phyloP scores from a whole-genome alignment of 2,329 filamentous ascomycete species.

The Camillea tinctor region DNA sequence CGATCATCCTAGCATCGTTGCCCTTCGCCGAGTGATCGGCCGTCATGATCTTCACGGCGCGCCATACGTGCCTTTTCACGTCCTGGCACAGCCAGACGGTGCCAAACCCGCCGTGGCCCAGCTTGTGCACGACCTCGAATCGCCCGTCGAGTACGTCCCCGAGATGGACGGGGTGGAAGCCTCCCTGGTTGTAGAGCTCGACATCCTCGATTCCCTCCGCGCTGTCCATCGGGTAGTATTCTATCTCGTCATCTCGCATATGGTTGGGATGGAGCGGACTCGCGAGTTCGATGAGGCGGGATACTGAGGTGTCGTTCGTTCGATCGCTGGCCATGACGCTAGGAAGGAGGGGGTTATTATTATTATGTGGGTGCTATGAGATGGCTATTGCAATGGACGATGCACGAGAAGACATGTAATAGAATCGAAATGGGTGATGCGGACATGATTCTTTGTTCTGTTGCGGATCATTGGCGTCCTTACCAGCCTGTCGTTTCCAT shows the following conservation, averaged over 20 bases:
- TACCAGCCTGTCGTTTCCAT: not conserved
- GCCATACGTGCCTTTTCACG: not conserved
- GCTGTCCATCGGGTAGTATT: not conserved
- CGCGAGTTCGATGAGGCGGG: not conserved
- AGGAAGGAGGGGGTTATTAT: too few relatives aligned
- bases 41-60: constrained; percentile 4
- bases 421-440: too few relatives aligned
- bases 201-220: not conserved
- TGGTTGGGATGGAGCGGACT: not conserved
- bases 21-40: not conserved
- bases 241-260: not conserved
- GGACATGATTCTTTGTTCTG: not conserved
- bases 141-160: constrained; percentile 2
- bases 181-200: not conserved
- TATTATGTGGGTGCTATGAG: too few relatives aligned
- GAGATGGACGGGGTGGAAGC: constrained; percentile 4
- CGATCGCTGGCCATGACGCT: not conserved
- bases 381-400: too few relatives aligned
- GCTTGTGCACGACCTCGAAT: constrained; percentile 5
- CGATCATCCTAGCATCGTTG: not conserved
- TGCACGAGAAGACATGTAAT: too few relatives aligned
- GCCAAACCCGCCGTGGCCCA: constrained; percentile 4
- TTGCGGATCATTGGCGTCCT: not conserved
- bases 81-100: constrained; percentile 8
- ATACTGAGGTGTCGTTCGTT: not conserved